A percentile compares a stretch with the other conserved stretches of the same genome.
Evolutionary conservation across 2,329 filamentous ascomycete species (phyloP).

Genomic region (Lasiodiplodia sp.): DNA sequence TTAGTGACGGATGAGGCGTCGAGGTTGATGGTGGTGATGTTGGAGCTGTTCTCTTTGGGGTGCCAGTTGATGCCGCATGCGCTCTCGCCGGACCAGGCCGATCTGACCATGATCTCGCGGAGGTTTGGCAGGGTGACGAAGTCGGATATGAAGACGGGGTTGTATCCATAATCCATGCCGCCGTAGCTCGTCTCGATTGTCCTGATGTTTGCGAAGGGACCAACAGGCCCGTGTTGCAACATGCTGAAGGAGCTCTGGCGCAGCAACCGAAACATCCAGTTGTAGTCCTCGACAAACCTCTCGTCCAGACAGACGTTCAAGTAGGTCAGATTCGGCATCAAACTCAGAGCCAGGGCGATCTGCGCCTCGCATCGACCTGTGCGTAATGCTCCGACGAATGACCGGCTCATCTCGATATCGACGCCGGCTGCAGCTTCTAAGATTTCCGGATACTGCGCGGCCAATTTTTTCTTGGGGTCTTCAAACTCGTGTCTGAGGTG

Average conservation of each 20-base stretch:
- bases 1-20: conserved; percentile 19
- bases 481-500: conserved; percentile 9
- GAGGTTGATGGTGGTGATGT: conserved; percentile 10
- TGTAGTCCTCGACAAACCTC: conserved; percentile 13
- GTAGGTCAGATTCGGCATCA: conserved; percentile 11
- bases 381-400: conserved; percentile 6
- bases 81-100: conserved; percentile 11
- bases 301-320: conserved; percentile 19
- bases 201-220: conserved; percentile 4
- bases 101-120: not conserved
- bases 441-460: not conserved
- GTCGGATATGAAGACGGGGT: conserved; percentile 11
- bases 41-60: not conserved
- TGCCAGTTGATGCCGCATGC: conserved; percentile 3
- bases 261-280: conserved; percentile 9
- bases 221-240: not conserved
- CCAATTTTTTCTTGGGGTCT: not conserved
- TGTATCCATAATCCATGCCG: conserved; percentile 8
- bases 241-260: conserved; percentile 8
- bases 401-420: not conserved
- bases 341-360: not conserved
- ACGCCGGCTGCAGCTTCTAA: not conserved
- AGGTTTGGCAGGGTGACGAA: conserved; percentile 6
- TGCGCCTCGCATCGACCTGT: conserved; percentile 10
- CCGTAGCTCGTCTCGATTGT: conserved; percentile 7